Conservation (phyloP, 495 filamentous ascomycete species). For the Neohortaea acidophila region DNA sequence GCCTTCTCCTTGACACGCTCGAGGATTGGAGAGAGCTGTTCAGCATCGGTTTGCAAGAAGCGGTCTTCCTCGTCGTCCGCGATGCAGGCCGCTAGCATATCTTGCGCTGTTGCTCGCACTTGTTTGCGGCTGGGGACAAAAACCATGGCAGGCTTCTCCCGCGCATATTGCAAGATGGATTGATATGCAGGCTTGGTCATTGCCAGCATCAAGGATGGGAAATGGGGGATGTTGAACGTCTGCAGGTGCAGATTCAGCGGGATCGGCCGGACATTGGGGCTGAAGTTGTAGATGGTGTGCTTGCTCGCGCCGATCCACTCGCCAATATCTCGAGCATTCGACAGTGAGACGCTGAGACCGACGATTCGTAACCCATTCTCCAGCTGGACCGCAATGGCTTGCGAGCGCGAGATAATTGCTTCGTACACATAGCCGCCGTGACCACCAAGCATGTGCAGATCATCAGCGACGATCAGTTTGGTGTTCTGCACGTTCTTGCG, state of each 20-base stretch:
- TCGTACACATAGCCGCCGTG: slow-evolving; percentile 84
- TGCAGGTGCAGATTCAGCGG: slow-evolving; percentile 91
- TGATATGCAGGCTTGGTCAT: slow-evolving; percentile 92
- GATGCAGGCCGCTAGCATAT: slow-evolving; percentile 68
- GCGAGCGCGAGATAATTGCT: slow-evolving; percentile 91
- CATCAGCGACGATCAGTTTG: slow-evolving; percentile 86
- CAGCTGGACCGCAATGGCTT: slow-evolving; percentile 80
- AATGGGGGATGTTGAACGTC: slow-evolving; percentile 89
- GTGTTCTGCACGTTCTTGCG: slow-evolving; percentile 88
- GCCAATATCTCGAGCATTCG: slow-evolving; percentile 84
- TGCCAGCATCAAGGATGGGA: slow-evolving; percentile 92
- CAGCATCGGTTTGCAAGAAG: slow-evolving; percentile 67
- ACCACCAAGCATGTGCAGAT: slow-evolving; percentile 91
- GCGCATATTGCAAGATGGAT: slow-evolving; percentile 67
- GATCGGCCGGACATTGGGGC: slow-evolving; percentile 70
- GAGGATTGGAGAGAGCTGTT: slow-evolving; percentile 69
- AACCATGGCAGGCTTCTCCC: slow-evolving; percentile 74
- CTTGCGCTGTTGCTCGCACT: slow-evolving; percentile 72
- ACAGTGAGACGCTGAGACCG: slow-evolving; percentile 80
- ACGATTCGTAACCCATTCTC: slow-evolving; percentile 75
- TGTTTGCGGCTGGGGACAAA: slow-evolving; percentile 93
- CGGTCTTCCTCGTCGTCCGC: slow-evolving; percentile 87
- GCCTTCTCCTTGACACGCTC: slow-evolving; percentile 69
- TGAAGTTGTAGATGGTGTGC: slow-evolving; percentile 98
- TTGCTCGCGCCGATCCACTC: slow-evolving; percentile 99